Conservation (phyloP, 1,284 basidiomycete species). For the Bjerkandera adusta region DNA sequence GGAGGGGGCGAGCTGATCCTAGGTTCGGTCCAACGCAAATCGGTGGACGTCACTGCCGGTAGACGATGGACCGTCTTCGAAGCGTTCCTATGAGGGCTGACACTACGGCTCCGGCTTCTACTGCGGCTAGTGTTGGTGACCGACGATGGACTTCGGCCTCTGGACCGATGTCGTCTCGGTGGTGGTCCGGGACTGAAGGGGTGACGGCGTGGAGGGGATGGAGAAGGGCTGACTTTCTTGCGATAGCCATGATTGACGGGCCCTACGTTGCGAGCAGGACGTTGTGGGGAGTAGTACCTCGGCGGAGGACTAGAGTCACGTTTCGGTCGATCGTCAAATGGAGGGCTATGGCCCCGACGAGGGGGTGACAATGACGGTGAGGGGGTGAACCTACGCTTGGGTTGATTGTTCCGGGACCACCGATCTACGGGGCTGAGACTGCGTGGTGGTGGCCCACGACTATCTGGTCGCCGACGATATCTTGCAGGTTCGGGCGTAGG, state of each 20-base stretch:
- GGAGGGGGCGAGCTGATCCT: too few relatives aligned
- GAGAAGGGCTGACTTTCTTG: too few relatives aligned
- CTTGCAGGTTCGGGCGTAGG: slow-evolving; percentile 54
- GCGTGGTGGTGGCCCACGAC: slow-evolving; percentile 39
- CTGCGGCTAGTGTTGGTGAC: slow-evolving; percentile 34
- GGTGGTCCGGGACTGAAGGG: not conserved
- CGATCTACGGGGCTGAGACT: slow-evolving; percentile 31
- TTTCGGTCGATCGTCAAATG: too few relatives aligned
- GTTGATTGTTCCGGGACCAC: slow-evolving; percentile 20
- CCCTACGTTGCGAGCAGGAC: slow-evolving; percentile 8
- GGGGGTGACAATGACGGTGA: slow-evolving; percentile 22
- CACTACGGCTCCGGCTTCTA: slow-evolving; percentile 33
- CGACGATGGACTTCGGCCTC: slow-evolving; percentile 29
- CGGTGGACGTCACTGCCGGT: slow-evolving; percentile 47
- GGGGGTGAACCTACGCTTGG: slow-evolving; percentile 3
- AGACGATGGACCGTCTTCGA: slow-evolving; percentile 63
- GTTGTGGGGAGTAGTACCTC: not conserved
- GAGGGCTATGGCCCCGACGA: slow-evolving; percentile 15
- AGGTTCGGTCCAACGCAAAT: too few relatives aligned
- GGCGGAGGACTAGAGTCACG: not conserved
- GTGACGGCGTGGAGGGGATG: slow-evolving; percentile 19
- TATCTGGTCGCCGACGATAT: slow-evolving; percentile 49
- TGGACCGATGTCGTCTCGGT: slow-evolving; percentile 25
- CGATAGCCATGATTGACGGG: slow-evolving; percentile 24
- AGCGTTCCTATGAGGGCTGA: slow-evolving; percentile 40